Evolutionary conservation across 768 basidiomycete genomes (phyloP).

Genomic region (Cystofilobasidium capitatum): DNA sequence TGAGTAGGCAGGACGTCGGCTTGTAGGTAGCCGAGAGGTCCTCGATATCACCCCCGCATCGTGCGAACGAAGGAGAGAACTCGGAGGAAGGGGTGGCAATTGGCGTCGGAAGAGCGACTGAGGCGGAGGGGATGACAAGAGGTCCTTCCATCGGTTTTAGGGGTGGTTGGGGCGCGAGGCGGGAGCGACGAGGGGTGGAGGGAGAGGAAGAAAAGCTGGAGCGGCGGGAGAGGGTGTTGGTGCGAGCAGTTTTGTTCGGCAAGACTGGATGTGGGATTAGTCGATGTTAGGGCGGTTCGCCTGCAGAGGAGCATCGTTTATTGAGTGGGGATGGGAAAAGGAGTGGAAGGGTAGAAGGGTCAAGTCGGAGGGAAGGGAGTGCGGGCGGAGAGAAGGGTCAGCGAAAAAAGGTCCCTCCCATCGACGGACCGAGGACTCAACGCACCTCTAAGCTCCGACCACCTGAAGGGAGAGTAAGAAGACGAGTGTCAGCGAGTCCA

Average conservation of each 20-base stretch:
- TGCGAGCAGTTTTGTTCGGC: not conserved
- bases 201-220: constrained; percentile 7
- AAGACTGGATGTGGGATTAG: constrained; percentile 14
- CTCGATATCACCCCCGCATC: not conserved
- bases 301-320: too few species aligned
- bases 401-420: too few species aligned
- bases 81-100: constrained; percentile 13
- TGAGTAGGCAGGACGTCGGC: constrained; percentile 11
- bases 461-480: constrained; percentile 10
- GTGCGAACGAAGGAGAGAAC: not conserved
- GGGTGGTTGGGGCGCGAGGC: constrained; percentile 9
- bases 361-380: not conserved
- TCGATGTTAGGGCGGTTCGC: constrained; percentile 23
- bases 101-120: constrained; percentile 6
- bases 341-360: not conserved
- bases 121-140: not conserved
- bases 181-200: constrained; percentile 11
- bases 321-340: not conserved
- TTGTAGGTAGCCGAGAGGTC: not conserved
- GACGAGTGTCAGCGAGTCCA: not conserved
- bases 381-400: constrained; percentile 3
- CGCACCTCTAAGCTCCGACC: constrained; percentile 24
- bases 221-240: not conserved
- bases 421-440: not conserved
- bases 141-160: constrained; percentile 16